phyloP scores from a whole-genome alignment of 768 basidiomycete species.

The Tremella yokohamensis region DNA sequence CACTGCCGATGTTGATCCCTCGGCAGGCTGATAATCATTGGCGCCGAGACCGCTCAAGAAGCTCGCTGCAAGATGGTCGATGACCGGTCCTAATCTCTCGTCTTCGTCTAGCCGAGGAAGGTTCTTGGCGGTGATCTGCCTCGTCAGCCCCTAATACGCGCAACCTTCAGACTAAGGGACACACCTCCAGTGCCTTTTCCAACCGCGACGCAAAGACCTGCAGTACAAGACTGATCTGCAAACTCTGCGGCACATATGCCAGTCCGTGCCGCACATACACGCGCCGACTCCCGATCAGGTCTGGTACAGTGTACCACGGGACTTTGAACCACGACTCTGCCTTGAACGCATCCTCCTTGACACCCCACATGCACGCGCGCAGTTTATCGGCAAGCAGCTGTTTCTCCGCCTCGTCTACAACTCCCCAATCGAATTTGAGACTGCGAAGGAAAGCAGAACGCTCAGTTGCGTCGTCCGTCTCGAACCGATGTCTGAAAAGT shows the following conservation, averaged over 20 bases:
- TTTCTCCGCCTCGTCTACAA: slow-evolving; percentile 64
- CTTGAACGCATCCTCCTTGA: slow-evolving; percentile 53
- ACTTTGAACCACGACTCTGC: slow-evolving; percentile 78
- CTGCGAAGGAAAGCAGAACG: slow-evolving; percentile 62
- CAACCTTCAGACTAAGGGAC: too few species aligned
- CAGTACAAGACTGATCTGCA: slow-evolving; percentile 79
- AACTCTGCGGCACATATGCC: slow-evolving; percentile 78
- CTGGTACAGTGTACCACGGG: slow-evolving; percentile 92
- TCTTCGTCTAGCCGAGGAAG: slow-evolving; percentile 93
- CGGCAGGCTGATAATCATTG: slow-evolving; percentile 54
- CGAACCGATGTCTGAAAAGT: slow-evolving; percentile 78
- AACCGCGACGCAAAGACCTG: slow-evolving; percentile 76
- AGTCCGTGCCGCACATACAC: slow-evolving; percentile 74
- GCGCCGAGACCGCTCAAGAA: slow-evolving; percentile 84
- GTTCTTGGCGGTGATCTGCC: slow-evolving; percentile 74
- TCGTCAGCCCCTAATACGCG: too few species aligned
- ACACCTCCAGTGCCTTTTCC: slow-evolving; percentile 71
- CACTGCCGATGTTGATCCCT: slow-evolving; percentile 60
- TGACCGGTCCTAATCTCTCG: slow-evolving; percentile 78
- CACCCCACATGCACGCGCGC: slow-evolving; percentile 54
- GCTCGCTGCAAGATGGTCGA: slow-evolving; percentile 86
- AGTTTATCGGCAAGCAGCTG: slow-evolving; percentile 56
- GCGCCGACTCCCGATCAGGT: slow-evolving; percentile 75
- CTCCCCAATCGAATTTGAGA: slow-evolving; percentile 53
- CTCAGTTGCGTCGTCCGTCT: slow-evolving; percentile 61